phyloP scores from a whole-genome alignment of 257 asterid genomes.

The Fraxinus pennsylvanica region DNA sequence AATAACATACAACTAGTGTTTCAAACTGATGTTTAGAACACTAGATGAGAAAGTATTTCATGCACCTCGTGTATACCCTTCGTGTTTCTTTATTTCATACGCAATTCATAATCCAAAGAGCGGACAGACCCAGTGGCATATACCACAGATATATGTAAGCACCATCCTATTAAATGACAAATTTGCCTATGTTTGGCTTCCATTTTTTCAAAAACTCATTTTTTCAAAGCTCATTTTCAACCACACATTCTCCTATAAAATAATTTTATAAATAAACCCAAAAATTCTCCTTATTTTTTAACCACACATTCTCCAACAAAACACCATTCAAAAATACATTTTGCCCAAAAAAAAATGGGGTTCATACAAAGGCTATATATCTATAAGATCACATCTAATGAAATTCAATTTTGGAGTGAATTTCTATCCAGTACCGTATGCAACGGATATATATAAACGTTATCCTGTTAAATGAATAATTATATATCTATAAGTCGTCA shows the following conservation, averaged over 20 bases:
- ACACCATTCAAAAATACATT: too few relatives aligned
- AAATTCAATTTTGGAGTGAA: not conserved
- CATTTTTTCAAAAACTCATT: too few relatives aligned
- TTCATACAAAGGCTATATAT: not conserved
- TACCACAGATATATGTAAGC: not conserved
- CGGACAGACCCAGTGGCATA: not conserved
- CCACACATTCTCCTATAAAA: too few relatives aligned
- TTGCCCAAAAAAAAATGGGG: too few relatives aligned
- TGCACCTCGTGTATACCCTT: not conserved
- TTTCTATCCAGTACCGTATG: not conserved
- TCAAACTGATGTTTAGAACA: not conserved
- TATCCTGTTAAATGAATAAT: not conserved
- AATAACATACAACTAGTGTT: not conserved
- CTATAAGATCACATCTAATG: not conserved
- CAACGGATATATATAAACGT: not conserved
- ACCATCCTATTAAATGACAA: too few relatives aligned
- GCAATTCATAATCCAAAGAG: not conserved
- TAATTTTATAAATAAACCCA: too few relatives aligned
- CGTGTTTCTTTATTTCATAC: not conserved
- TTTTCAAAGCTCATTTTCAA: too few relatives aligned
- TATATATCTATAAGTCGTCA: not conserved
- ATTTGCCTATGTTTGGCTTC: too few relatives aligned
- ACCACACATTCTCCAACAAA: too few relatives aligned
- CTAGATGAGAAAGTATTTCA: not conserved
- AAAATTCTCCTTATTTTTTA: too few relatives aligned